These are phyloP conservation scores for Fusarium sp. DNA, from an alignment of 2,329 filamentous ascomycete species.

Conservation along the genomic window DNA sequence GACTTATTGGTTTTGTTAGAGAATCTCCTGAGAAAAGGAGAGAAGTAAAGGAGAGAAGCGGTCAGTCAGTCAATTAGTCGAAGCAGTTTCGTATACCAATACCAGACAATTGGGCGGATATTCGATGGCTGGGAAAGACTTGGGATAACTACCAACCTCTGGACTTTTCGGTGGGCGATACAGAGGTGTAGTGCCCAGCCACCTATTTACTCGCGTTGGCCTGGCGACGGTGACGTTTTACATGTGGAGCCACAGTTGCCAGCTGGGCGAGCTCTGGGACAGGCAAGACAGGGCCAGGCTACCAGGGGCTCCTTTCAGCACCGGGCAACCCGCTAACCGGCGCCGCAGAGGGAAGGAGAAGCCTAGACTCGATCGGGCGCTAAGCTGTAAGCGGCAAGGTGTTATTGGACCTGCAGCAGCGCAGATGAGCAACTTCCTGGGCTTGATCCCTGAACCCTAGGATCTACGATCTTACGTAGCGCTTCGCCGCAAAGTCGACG, in stretches of 20 bases:
- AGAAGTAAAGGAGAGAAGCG: slow-evolving; percentile 30
- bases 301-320: slow-evolving; percentile 13
- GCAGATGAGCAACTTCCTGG: slow-evolving; percentile 15
- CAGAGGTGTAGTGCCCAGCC: slow-evolving; percentile 34
- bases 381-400: slow-evolving; percentile 14
- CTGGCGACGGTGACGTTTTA: slow-evolving; percentile 37
- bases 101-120: slow-evolving; percentile 29
- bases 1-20: slow-evolving; percentile 35
- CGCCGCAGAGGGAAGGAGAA: slow-evolving; percentile 19
- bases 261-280: background rate
- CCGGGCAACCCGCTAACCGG: slow-evolving; percentile 38
- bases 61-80: slow-evolving; percentile 27
- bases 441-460: slow-evolving; percentile 33
- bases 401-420: slow-evolving; percentile 32
- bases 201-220: slow-evolving; percentile 44
- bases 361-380: background rate
- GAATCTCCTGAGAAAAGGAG: slow-evolving; percentile 24
- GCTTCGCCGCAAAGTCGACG: slow-evolving; percentile 19
- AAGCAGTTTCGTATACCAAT: slow-evolving; percentile 29
- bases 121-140: slow-evolving; percentile 39
- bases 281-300: background rate
- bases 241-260: slow-evolving; percentile 15
- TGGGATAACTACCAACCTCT: slow-evolving; percentile 37
- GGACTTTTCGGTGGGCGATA: slow-evolving; percentile 36
- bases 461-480: slow-evolving; percentile 39